A percentile compares a stretch with the other conserved stretches of the same genome.
These are phyloP conservation scores for Candida sakaeoensis DNA, from an alignment of 805 yeast species.

Conservation along the genomic window DNA sequence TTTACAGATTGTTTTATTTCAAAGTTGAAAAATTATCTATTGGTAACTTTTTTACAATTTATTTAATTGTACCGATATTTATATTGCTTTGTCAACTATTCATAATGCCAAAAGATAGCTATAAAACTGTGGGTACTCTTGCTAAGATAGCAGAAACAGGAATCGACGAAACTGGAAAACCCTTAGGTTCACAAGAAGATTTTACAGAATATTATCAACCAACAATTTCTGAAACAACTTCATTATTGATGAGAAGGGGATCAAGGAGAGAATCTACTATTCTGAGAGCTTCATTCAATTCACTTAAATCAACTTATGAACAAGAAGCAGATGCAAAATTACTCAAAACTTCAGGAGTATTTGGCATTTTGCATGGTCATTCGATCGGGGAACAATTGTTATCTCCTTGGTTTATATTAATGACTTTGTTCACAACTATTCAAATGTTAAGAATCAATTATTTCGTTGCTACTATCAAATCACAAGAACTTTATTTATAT, in stretches of 20 bases:
- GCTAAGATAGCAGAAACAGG: constrained; percentile 72
- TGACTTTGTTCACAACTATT: constrained; percentile 75
- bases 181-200: constrained; percentile 36
- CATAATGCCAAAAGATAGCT: constrained; percentile 77
- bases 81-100: constrained; percentile 69
- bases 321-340: constrained; percentile 59
- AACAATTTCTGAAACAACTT: constrained; percentile 38
- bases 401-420: constrained; percentile 73
- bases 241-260: constrained; percentile 34
- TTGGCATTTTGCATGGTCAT: constrained; percentile 74
- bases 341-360: constrained; percentile 58
- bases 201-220: constrained; percentile 21
- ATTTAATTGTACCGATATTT: constrained; percentile 73
- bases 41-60: constrained; percentile 58
- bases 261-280: constrained; percentile 28
- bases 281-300: constrained; percentile 28
- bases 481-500: constrained; percentile 76
- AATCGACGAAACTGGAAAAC: constrained; percentile 64
- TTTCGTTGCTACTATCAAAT: constrained; percentile 82
- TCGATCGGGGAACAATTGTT: constrained; percentile 46
- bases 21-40: constrained; percentile 40
- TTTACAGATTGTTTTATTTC: constrained; percentile 65
- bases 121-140: constrained; percentile 65
- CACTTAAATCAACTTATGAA: constrained; percentile 58
- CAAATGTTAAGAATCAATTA: constrained; percentile 92